Percentiles rank a stretch among this genome's conserved stretches.
These are phyloP conservation scores for Pezicula neosporulosa DNA, from an alignment of 2,329 filamentous ascomycete genomes.

Conservation along the genomic window DNA sequence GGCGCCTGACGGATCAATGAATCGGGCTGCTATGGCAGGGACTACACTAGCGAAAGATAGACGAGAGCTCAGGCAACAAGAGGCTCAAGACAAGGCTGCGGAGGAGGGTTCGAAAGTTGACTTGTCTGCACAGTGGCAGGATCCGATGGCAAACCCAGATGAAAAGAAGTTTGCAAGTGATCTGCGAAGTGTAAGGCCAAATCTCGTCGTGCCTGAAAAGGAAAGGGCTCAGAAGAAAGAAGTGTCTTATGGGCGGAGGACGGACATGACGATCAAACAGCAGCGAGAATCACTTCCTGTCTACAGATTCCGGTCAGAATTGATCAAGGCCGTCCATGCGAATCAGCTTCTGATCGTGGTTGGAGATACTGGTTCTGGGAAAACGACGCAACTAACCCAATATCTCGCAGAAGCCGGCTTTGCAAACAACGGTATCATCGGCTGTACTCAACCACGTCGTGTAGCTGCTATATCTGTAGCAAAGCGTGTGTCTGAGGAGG, in stretches of 20 bases:
- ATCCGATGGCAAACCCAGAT: constrained; percentile 87
- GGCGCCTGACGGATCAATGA: constrained; percentile 96
- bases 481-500: constrained; percentile 93
- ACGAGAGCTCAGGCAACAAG: constrained; percentile 83
- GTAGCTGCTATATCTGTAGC: constrained; percentile 97
- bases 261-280: constrained; percentile 89
- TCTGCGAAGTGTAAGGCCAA: constrained; percentile 62
- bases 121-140: constrained; percentile 88
- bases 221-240: constrained; percentile 81
- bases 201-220: constrained; percentile 83
- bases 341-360: constrained; percentile 96
- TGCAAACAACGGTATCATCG: constrained; percentile 82
- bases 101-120: constrained; percentile 77
- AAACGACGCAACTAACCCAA: constrained; percentile 94
- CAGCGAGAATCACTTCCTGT: constrained; percentile 89
- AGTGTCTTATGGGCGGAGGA: constrained; percentile 79
- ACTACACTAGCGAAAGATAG: constrained; percentile 85
- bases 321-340: constrained; percentile 80
- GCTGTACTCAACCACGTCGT: constrained; percentile 94
- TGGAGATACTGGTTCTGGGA: constrained; percentile 94
- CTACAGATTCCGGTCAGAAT: constrained; percentile 79
- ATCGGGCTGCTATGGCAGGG: constrained; percentile 92
- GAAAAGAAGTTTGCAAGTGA: constrained; percentile 88
- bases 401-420: constrained; percentile 93
- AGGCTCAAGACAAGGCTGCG: constrained; percentile 73